Evolutionary conservation across 192 early-diverging fungal species (phyloP), one percentile per base, ranked within the genome.

Genomic region (Gorgonomyces haynaldii): DNA sequence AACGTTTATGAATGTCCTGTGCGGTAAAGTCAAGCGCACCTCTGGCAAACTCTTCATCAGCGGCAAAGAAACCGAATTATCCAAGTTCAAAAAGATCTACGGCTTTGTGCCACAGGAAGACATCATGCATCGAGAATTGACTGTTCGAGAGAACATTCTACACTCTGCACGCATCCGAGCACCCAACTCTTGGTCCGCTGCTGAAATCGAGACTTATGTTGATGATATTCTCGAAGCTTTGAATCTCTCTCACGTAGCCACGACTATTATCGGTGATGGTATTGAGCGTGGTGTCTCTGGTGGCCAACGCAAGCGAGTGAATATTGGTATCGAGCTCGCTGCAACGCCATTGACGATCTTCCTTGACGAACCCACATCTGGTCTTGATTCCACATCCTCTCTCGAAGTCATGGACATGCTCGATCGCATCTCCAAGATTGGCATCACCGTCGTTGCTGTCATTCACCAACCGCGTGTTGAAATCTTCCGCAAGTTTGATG

Each of bases 291-390:
- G 89, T 54, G 85, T 92, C 45, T 85, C 82, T 39, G 76, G 88
- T 7, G 87, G 85, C 43, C 84, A 92, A 58, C 82, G 89, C 54
- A 89, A 89, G 64, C 81, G 66, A 30, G 66, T 92, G 46, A 88
- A 82, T 6, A 87, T 92, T 56, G 89, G 79, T 44, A 69, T 86
- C 25, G 89, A 92, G 59, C 66, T 92, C 35, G 85, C 84, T 12
- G 82, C 85, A 20, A 75, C 76, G 44, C 89, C 89, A 20, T 78
- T 82, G 56, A 65, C 85, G 34, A 69, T 92, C 19, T 88, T 92
- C 65, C 69, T 89, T 48, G 89, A 92, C 67, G 89, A 68, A 52
- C 87, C 87, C 41, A 92, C 89, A 2, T 87, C 84, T 17, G 89
- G 64, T 28, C 48, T 69, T 0, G 85, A 88, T 53, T 73, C 84